A percentile compares a stretch with the other conserved stretches of the same genome.
Evolutionary conservation across 2,329 filamentous ascomycete genomes (phyloP).

Genomic region (Arthrobotrys musiformis): DNA sequence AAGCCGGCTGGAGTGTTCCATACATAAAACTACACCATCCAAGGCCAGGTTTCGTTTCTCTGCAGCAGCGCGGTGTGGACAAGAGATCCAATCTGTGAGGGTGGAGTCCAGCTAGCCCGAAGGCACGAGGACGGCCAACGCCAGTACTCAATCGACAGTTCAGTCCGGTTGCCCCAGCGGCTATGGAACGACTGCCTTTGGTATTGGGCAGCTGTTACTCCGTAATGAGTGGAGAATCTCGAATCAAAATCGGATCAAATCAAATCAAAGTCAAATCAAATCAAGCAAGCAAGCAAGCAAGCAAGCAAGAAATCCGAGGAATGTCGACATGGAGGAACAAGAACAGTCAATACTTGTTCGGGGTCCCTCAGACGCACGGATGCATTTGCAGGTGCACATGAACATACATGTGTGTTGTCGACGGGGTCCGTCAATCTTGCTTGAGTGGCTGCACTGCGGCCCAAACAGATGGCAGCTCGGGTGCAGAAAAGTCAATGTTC

Average conservation of each 20-base stretch:
- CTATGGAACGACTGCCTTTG: not conserved
- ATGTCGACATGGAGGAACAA: constrained; percentile 12
- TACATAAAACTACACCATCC: constrained; percentile 49
- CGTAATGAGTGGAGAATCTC: not conserved
- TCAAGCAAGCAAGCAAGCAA: no score
- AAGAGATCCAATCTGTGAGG: constrained; percentile 16
- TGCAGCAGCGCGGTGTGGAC: not conserved
- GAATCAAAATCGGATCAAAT: no score
- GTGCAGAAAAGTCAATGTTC: constrained; percentile 13
- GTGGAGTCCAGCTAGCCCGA: not conserved
- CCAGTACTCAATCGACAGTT: constrained; percentile 4
- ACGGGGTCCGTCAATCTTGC: constrained; percentile 18
- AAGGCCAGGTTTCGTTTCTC: constrained; percentile 23
- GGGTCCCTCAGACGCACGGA: constrained; percentile 20
- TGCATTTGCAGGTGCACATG: constrained; percentile 9
- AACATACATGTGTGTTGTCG: constrained; percentile 37
- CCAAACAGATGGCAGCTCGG: not conserved
- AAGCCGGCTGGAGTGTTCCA: constrained; percentile 53
- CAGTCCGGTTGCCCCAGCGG: not conserved
- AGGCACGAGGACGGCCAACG: constrained; percentile 12
- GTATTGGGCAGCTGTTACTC: not conserved
- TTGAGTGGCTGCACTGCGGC: not conserved
- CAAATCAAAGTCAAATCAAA: no score
- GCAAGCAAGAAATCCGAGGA: constrained; percentile 11
- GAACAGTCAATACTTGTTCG: constrained; percentile 8